Evolutionary conservation across 2,329 filamentous ascomycete species (phyloP).

Genomic region (Aureobasidium pullulans): DNA sequence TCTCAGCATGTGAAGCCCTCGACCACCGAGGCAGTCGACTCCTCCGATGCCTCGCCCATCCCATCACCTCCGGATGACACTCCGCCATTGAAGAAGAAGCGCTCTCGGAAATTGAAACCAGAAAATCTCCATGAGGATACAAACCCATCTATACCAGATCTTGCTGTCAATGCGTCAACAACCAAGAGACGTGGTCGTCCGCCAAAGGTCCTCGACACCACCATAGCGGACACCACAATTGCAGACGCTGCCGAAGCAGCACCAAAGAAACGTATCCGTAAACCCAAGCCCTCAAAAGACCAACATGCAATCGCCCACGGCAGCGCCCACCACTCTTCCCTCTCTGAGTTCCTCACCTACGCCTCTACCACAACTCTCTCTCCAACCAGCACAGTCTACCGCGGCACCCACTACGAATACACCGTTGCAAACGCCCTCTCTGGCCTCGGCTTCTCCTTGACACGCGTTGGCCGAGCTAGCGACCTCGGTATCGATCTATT

Average conservation of each 20-base stretch:
- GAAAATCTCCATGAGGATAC: no score
- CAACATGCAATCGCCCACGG: constrained; percentile 19
- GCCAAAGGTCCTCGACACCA: not conserved
- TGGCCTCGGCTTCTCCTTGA: constrained; percentile 56
- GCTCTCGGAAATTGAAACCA: not conserved
- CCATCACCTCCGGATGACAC: not conserved
- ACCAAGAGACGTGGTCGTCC: constrained; percentile 14
- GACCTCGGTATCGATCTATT: constrained; percentile 70
- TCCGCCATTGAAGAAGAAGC: not conserved
- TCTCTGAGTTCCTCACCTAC: constrained; percentile 59
- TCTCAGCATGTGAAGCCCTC: not conserved
- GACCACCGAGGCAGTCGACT: not conserved
- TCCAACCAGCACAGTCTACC: constrained; percentile 51
- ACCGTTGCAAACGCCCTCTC: constrained; percentile 50
- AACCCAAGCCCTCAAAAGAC: not conserved
- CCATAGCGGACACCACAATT: not conserved
- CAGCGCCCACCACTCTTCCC: constrained; percentile 50
- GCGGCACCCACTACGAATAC: constrained; percentile 75
- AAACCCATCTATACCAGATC: not conserved
- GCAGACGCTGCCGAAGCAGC: not conserved
- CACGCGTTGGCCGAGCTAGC: constrained; percentile 56
- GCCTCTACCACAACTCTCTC: constrained; percentile 51
- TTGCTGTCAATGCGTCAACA: not conserved
- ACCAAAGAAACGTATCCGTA: not conserved
- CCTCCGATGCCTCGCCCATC: not conserved